A percentile compares a stretch with the other conserved stretches of the same genome.
phyloP scores from a whole-genome alignment of 306 rosid species.

The Leucaena leucocephala region DNA sequence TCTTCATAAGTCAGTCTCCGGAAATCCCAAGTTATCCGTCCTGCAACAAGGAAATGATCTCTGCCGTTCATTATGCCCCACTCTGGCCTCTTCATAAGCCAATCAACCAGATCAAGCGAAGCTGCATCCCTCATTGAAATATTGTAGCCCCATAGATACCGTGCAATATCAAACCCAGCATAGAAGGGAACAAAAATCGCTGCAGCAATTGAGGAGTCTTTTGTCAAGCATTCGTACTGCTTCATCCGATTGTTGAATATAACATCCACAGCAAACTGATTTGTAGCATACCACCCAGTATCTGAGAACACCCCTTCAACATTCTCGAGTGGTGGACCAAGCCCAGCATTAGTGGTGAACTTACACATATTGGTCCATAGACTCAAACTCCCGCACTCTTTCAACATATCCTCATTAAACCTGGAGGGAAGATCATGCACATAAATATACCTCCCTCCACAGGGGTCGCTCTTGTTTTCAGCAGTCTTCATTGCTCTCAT shows the following conservation, averaged over 20 bases:
- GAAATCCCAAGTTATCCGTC: constrained; percentile 98
- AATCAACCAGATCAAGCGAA: constrained; percentile 80
- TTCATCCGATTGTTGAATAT: constrained; percentile 92
- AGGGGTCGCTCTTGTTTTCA: constrained; percentile 91
- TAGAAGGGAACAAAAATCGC: constrained; percentile 93
- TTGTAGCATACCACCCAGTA: constrained; percentile 91
- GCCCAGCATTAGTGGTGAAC: constrained; percentile 91
- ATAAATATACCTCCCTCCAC: constrained; percentile 96
- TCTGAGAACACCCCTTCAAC: constrained; percentile 85
- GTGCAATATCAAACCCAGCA: constrained; percentile 94
- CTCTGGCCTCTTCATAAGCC: constrained; percentile 96
- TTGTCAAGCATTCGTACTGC: constrained; percentile 89
- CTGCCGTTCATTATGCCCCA: constrained; percentile 87
- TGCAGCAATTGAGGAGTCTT: constrained; percentile 86
- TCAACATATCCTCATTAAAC: constrained; percentile 95
- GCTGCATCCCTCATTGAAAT: constrained; percentile 86
- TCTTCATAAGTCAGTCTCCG: constrained; percentile 77
- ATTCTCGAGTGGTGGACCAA: constrained; percentile 96
- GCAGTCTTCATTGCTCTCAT: constrained; percentile 67
- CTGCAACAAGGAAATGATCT: constrained; percentile 96
- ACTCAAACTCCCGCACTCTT: constrained; percentile 79
- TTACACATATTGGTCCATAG: constrained; percentile 97
- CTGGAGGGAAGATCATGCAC: constrained; percentile 88
- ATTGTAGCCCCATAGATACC: constrained; percentile 93
- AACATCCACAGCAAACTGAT: constrained; percentile 96